phyloP scores from a whole-genome alignment of 768 basidiomycete genomes.

The Stropharia rugosoannulata region DNA sequence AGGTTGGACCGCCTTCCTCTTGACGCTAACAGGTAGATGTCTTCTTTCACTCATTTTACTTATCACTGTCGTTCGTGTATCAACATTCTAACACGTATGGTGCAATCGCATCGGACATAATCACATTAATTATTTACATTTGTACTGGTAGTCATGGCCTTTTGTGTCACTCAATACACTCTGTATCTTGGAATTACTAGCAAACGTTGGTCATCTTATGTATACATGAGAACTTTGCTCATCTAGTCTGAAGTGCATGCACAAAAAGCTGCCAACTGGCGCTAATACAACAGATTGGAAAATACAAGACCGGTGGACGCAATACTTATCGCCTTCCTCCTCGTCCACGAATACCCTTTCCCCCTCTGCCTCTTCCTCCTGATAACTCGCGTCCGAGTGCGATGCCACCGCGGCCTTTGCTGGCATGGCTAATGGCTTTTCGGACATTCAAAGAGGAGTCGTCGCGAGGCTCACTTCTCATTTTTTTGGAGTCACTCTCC shows the following conservation, averaged over 20 bases:
- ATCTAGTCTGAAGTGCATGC: neutral
- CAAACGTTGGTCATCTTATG: neutral
- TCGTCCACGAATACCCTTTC: slow-evolving; percentile 16
- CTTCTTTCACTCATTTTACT: slow-evolving; percentile 14
- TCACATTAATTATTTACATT: slow-evolving; percentile 8
- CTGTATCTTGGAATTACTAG: slow-evolving; percentile 7
- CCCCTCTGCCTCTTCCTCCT: slow-evolving; percentile 28
- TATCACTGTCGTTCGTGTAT: slow-evolving; percentile 19
- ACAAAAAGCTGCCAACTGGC: neutral
- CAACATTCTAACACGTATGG: slow-evolving; percentile 8
- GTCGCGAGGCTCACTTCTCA: slow-evolving; percentile 41
- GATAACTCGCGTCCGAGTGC: slow-evolving; percentile 49
- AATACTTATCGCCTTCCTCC: slow-evolving; percentile 3
- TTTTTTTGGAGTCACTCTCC: slow-evolving; percentile 71
- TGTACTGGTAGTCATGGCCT: slow-evolving; percentile 18
- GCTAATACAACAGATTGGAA: neutral
- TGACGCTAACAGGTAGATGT: slow-evolving; percentile 36
- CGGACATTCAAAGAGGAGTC: slow-evolving; percentile 71
- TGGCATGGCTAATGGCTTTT: slow-evolving; percentile 82
- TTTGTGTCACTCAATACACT: slow-evolving; percentile 12
- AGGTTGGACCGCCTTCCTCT: slow-evolving; percentile 44
- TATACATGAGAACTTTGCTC: neutral
- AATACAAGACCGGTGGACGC: neutral
- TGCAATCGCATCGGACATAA: slow-evolving; percentile 1
- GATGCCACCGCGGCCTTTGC: slow-evolving; percentile 64